Evolutionary conservation across 1,139 yeast genomes (phyloP).

Genomic region (Geotrichum reessii): DNA sequence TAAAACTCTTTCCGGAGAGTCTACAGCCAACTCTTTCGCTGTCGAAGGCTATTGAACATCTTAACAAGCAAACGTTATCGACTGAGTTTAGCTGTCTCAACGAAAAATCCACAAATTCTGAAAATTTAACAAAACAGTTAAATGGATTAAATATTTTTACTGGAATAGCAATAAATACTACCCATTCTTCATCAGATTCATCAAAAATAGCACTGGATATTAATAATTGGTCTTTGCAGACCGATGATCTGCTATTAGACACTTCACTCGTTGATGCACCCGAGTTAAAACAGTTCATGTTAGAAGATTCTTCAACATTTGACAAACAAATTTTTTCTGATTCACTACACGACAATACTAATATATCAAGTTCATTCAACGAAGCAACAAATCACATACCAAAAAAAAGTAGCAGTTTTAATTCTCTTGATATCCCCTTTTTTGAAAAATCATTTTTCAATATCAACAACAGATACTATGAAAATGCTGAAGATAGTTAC

Average conservation of each 20-base stretch:
- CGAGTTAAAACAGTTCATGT: slow-evolving; percentile 13
- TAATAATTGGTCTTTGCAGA: slow-evolving; percentile 4
- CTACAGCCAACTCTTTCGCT: neutral
- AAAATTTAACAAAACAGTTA: slow-evolving; percentile 4
- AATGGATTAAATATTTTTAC: slow-evolving; percentile 9
- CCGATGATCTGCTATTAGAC: slow-evolving; percentile 1
- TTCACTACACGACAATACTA: neutral
- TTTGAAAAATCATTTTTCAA: too few relatives aligned
- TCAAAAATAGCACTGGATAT: neutral
- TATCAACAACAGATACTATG: too few relatives aligned
- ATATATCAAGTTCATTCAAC: slow-evolving; percentile 1
- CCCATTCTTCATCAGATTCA: neutral
- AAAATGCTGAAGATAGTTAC: neutral
- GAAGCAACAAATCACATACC: neutral
- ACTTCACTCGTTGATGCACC: slow-evolving; percentile 15
- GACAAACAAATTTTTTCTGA: neutral
- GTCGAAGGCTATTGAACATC: neutral
- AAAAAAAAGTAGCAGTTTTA: too few relatives aligned
- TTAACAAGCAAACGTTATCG: neutral
- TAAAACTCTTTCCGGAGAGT: slow-evolving; percentile 3
- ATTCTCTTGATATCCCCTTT: too few relatives aligned
- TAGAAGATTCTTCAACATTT: neutral
- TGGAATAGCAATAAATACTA: neutral
- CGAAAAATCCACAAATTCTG: slow-evolving; percentile 6
- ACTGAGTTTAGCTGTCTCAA: slow-evolving; percentile 3